These are phyloP conservation scores for Populus hybrid DNA, from an alignment of 441 rosid species.

Conservation along the genomic window DNA sequence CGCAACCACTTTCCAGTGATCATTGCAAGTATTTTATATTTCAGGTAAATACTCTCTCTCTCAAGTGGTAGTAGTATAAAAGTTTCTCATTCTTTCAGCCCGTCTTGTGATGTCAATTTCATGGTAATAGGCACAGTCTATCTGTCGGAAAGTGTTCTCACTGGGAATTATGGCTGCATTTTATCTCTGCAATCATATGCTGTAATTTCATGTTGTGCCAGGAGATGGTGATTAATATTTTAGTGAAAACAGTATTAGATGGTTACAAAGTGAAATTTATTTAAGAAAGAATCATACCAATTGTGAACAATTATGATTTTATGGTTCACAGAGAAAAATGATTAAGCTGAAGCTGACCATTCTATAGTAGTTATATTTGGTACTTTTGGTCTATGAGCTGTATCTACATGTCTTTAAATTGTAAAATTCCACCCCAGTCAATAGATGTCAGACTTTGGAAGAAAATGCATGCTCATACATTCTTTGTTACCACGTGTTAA, in stretches of 20 bases:
- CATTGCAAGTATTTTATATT: constrained; percentile 79
- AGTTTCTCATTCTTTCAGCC: not conserved
- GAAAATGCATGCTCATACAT: constrained; percentile 3
- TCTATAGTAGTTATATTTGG: not conserved
- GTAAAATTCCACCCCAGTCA: not conserved
- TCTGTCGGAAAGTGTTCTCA: not conserved
- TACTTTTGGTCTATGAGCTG: not conserved
- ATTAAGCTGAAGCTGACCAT: not conserved
- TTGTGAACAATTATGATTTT: not conserved
- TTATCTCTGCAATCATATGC: not conserved
- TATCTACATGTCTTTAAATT: not conserved
- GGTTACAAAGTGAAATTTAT: not conserved
- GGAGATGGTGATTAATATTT: not conserved
- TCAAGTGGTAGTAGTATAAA: not conserved
- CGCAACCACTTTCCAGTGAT: constrained; percentile 71
- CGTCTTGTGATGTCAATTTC: not conserved
- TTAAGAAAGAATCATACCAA: not conserved
- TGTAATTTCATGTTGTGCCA: not conserved
- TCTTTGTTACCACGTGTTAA: not conserved
- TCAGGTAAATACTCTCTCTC: constrained; percentile 46
- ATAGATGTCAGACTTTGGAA: not conserved
- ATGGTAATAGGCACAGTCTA: not conserved
- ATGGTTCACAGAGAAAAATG: not conserved
- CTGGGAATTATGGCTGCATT: not conserved
- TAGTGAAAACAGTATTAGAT: not conserved